Evolutionary conservation across 2,329 filamentous ascomycete species (phyloP), one percentile per base, ranked within the genome.

Genomic region (Neofusicoccum umdonicola): DNA sequence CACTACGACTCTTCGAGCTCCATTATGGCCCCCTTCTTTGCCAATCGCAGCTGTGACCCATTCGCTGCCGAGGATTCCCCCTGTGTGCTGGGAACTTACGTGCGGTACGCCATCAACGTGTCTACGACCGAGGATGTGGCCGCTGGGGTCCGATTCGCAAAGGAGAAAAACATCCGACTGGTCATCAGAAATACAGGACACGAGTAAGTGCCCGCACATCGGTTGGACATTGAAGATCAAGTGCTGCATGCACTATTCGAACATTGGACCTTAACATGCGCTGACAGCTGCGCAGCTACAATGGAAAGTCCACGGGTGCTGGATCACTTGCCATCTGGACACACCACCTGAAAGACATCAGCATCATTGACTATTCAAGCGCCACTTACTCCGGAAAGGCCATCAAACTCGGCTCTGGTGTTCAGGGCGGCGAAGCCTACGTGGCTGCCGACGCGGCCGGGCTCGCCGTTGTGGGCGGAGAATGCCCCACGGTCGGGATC

Each of bases 271-370:
- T 22, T 22, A 22, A 22, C 22, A 22, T 22, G 22, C 22, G 2
- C 17, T 31, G 19, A 50, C 47, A 12, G 4, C 17, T 19, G 13
- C 9, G 11, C n/a, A 54, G 62, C 37, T 48, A 63, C 66, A 69
- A 75, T 69, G 75, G 74, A 17, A 73, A 74, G 39, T 76, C 74
- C 1, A 75, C 72, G n/a, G 73, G 72, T 17, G 67, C 68, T 41
- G 74, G 72, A 19, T 70, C 74, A 0, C 67, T 77, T 19, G 72
- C 74, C 52, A 71, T 77, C 68, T 76, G 76, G 58, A 77, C 75
- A 1, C 75, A 77, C 58, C 74, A 71, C 66, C 74, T 77, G 67
- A 75, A 75, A 63, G 69, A 73, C 3, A 69, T 71, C 65, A 68
- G 31, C 52, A 75, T 76, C 37, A 67, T 73, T n/a, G 62, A 72